Conservation (phyloP, 768 basidiomycete genomes). For the Sporobolomyces phaffii region DNA sequence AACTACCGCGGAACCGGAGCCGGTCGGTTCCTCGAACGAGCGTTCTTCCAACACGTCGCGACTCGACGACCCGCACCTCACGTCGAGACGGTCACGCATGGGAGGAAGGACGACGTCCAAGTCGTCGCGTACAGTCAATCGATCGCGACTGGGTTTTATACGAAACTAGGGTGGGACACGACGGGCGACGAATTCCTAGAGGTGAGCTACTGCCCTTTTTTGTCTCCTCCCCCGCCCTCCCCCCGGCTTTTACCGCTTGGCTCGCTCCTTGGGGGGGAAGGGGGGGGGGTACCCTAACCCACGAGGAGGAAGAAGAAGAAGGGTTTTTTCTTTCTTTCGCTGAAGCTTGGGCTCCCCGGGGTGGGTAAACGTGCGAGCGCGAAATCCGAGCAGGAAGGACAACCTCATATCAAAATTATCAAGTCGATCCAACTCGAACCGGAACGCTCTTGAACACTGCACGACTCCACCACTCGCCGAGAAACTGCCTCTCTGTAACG, state of each 20-base stretch:
- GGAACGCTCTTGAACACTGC: too few relatives aligned
- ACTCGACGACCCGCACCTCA: neutral
- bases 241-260: too few relatives aligned
- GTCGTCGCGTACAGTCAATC: constrained; percentile 17
- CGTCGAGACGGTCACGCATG: neutral
- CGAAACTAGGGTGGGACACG: constrained; percentile 5
- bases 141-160: constrained; percentile 8
- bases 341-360: too few relatives aligned
- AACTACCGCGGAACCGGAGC: constrained; percentile 6
- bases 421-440: constrained; percentile 11
- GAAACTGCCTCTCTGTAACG: too few relatives aligned
- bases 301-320: too few relatives aligned
- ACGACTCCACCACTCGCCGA: too few relatives aligned
- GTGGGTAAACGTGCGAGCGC: neutral
- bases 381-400: constrained; percentile 15
- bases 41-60: constrained; percentile 15
- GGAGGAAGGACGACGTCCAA: neutral
- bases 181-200: constrained; percentile 18
- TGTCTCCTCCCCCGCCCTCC: neutral
- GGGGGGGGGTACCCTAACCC: too few relatives aligned
- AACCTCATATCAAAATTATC: constrained; percentile 26
- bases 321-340: too few relatives aligned
- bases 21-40: neutral
- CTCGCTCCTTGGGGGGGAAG: too few relatives aligned
- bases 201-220: neutral